Evolutionary conservation across 106 monocot genomes (phyloP).

Genomic region (Acorus calamus): DNA sequence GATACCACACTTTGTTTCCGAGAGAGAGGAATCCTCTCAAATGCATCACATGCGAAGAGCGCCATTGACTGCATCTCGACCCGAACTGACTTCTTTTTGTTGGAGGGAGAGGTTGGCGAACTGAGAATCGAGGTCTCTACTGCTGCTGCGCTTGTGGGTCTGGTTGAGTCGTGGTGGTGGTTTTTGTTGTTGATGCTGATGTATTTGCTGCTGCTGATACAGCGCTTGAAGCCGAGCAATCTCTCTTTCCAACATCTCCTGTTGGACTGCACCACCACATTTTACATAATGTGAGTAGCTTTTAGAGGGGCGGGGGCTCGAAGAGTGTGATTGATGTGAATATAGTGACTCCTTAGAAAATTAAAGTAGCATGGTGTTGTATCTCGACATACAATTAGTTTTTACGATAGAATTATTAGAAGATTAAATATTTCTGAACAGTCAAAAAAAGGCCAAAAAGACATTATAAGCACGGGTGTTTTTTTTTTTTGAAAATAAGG

Average conservation of each 20-base stretch:
- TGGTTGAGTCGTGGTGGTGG: slow-evolving; percentile 19
- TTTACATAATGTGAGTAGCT: too few species aligned
- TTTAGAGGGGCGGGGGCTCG: too few species aligned
- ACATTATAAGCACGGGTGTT: too few species aligned
- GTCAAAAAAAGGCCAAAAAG: too few species aligned
- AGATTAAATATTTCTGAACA: too few species aligned
- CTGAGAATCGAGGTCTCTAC: slow-evolving; percentile 69
- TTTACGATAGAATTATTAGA: too few species aligned
- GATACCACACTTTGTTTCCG: neutral
- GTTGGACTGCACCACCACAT: slow-evolving; percentile 54
- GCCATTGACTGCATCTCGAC: slow-evolving; percentile 20
- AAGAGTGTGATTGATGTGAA: too few species aligned
- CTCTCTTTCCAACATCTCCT: slow-evolving; percentile 94
- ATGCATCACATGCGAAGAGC: slow-evolving; percentile 27
- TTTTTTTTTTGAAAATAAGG: too few species aligned
- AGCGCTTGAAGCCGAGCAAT: slow-evolving; percentile 53
- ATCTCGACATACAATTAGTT: too few species aligned
- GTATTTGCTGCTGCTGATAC: slow-evolving; percentile 41
- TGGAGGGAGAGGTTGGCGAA: slow-evolving; percentile 71
- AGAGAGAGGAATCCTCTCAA: neutral
- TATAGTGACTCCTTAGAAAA: too few species aligned
- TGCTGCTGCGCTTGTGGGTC: slow-evolving; percentile 42
- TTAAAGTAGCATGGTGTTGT: too few species aligned
- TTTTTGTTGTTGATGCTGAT: slow-evolving; percentile 19
- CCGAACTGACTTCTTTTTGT: slow-evolving; percentile 48